Evolutionary conservation across 371 early-diverging fungal genomes (phyloP).

Genomic region (Mucor velutinosus): DNA sequence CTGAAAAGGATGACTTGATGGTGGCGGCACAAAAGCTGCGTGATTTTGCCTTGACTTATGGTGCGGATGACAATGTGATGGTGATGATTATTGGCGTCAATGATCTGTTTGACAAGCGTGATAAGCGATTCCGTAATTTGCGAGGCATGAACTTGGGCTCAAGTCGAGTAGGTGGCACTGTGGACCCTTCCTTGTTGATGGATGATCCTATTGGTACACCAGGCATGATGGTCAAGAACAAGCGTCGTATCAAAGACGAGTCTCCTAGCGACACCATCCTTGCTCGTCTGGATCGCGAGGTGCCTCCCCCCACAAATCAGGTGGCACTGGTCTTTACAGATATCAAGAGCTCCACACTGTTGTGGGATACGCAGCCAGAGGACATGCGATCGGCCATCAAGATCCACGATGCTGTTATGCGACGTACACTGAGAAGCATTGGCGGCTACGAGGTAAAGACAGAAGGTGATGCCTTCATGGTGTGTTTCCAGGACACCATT

Average conservation of each 20-base stretch:
- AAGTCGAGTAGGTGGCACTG: constrained; percentile 28
- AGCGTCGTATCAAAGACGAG: constrained; percentile 52
- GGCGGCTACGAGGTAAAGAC: constrained; percentile 98
- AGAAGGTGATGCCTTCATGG: constrained; percentile 97
- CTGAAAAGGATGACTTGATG: constrained; percentile 74
- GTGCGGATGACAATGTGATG: constrained; percentile 77
- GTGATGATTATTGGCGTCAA: constrained; percentile 87
- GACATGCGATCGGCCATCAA: constrained; percentile 92
- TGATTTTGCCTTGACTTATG: constrained; percentile 88
- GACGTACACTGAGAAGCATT: constrained; percentile 77
- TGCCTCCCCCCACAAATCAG: constrained; percentile 86
- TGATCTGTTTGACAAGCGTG: constrained; percentile 65
- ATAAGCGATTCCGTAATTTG: constrained; percentile 34
- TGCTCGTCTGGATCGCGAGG: constrained; percentile 73
- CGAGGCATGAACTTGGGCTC: constrained; percentile 29
- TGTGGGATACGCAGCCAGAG: constrained; percentile 90
- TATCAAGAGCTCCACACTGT: constrained; percentile 90
- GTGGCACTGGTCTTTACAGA: constrained; percentile 95
- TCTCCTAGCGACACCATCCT: constrained; percentile 62
- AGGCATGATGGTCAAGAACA: constrained; percentile 35
- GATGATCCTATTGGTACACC: constrained; percentile 35
- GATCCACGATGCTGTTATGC: constrained; percentile 87
- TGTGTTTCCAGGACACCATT: constrained; percentile 86
- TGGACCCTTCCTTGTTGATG: background rate
- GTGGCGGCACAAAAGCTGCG: constrained; percentile 83